phyloP scores from a whole-genome alignment of 495 filamentous ascomycete species.

The Tetracladium marchalianum region DNA sequence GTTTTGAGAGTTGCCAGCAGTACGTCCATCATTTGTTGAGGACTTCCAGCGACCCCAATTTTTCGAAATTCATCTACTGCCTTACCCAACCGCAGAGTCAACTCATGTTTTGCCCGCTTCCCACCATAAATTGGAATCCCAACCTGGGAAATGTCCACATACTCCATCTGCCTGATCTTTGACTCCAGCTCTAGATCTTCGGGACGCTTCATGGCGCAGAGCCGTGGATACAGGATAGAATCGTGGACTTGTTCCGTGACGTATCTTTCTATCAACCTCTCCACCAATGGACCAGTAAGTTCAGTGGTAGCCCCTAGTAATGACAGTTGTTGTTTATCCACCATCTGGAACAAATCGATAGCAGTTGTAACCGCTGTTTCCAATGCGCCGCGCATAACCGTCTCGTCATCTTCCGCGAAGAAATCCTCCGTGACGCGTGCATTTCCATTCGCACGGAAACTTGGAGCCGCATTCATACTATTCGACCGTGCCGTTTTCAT shows the following conservation, averaged over 20 bases:
- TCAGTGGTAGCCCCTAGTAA: conserved; percentile 88
- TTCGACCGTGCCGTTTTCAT: conserved; percentile 39
- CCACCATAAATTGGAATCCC: conserved; percentile 76
- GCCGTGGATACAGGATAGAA: conserved; percentile 67
- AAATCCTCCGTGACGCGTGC: conserved; percentile 25
- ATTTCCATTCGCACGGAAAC: conserved; percentile 17
- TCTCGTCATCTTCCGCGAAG: conserved; percentile 74
- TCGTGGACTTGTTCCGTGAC: conserved; percentile 90
- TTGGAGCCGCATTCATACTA: conserved; percentile 26
- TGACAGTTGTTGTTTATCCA: conserved; percentile 92
- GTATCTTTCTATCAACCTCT: conserved; percentile 91
- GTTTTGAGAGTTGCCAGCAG: conserved; percentile 80
- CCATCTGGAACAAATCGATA: conserved; percentile 89
- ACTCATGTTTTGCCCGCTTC: conserved; percentile 56
- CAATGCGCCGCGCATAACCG: conserved; percentile 71
- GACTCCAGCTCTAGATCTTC: conserved; percentile 89
- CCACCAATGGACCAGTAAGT: conserved; percentile 83
- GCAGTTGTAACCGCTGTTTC: conserved; percentile 89
- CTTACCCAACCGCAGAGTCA: conserved; percentile 57
- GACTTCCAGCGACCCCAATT: conserved; percentile 72
- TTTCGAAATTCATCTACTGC: conserved; percentile 87
- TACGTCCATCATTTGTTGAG: conserved; percentile 90
- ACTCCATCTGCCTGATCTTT: conserved; percentile 84
- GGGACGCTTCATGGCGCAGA: conserved; percentile 64
- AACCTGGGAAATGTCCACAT: conserved; percentile 89